phyloP scores from a whole-genome alignment of 495 filamentous ascomycete species.

The Aspergillus sparsus region DNA sequence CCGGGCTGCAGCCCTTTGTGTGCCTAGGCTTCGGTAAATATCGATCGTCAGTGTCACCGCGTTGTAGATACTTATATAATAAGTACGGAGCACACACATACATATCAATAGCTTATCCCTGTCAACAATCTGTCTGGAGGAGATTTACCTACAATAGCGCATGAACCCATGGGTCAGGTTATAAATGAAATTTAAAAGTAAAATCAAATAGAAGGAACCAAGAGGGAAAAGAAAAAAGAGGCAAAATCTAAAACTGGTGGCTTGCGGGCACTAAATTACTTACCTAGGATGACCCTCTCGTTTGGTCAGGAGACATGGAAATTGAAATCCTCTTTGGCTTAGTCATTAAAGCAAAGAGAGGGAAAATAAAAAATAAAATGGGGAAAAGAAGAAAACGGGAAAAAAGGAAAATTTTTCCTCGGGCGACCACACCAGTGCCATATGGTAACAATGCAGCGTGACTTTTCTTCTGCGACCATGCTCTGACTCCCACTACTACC shows the following conservation, averaged over 20 bases:
- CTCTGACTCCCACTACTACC: conserved; percentile 12
- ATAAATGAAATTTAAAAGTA: too few species aligned
- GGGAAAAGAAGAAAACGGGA: too few species aligned
- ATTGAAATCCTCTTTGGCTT: not conserved
- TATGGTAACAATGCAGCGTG: conserved; percentile 45
- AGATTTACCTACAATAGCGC: too few species aligned
- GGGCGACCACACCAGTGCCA: not conserved
- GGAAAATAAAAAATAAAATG: not conserved
- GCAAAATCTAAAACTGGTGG: not conserved
- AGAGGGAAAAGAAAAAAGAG: too few species aligned
- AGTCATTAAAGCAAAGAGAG: not conserved
- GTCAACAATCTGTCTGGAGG: not conserved
- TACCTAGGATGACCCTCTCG: not conserved
- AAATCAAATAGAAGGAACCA: too few species aligned
- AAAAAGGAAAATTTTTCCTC: too few species aligned
- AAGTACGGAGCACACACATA: not conserved
- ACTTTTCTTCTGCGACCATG: conserved; percentile 25
- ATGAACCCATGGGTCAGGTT: too few species aligned
- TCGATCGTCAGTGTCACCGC: not conserved
- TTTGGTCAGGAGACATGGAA: not conserved
- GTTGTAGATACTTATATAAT: not conserved
- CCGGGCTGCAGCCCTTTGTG: too few species aligned
- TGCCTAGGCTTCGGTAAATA: not conserved
- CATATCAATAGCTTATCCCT: not conserved
- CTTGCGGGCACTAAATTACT: too few species aligned